These are phyloP conservation scores for Apophysomyces trapeziformis DNA, from an alignment of 371 early-diverging fungal species.

Conservation along the genomic window DNA sequence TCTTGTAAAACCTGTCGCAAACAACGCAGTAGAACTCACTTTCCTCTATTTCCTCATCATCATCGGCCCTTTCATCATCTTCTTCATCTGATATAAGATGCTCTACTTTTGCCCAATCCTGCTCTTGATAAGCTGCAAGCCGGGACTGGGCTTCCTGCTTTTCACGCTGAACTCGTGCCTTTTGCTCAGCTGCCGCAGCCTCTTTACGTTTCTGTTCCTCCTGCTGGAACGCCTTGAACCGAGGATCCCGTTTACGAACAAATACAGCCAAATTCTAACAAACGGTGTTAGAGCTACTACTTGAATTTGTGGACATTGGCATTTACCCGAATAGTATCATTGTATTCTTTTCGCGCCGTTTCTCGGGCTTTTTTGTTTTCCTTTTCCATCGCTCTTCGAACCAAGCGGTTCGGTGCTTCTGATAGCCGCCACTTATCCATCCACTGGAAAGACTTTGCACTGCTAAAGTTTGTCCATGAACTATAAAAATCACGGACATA, in stretches of 20 bases:
- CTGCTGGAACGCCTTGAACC: slow-evolving; percentile 62
- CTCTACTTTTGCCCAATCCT: slow-evolving; percentile 68
- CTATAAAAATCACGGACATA: slow-evolving; percentile 74
- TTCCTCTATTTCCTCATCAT: slow-evolving; percentile 39
- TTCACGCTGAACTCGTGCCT: slow-evolving; percentile 55
- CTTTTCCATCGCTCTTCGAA: slow-evolving; percentile 88
- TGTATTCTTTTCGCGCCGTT: slow-evolving; percentile 82
- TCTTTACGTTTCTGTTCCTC: slow-evolving; percentile 56
- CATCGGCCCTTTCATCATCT: slow-evolving; percentile 43
- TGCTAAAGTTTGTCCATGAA: slow-evolving; percentile 77
- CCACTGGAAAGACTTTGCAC: slow-evolving; percentile 88
- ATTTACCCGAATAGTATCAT: slow-evolving; percentile 78
- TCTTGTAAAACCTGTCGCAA: slow-evolving; percentile 80
- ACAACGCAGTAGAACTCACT: slow-evolving; percentile 77
- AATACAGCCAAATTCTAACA: slow-evolving; percentile 55
- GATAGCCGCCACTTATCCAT: slow-evolving; percentile 84
- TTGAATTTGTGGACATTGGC: neutral
- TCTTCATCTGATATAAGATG: slow-evolving; percentile 28
- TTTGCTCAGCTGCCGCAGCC: slow-evolving; percentile 57
- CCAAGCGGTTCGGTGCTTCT: slow-evolving; percentile 82
- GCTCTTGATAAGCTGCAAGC: slow-evolving; percentile 58
- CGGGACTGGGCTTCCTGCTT: slow-evolving; percentile 56
- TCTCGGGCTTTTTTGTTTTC: slow-evolving; percentile 90
- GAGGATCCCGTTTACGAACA: slow-evolving; percentile 80
- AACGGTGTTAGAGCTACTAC: neutral